Conservation (phyloP, 495 filamentous ascomycete genomes). For the Aspergillus bertholletiae region DNA sequence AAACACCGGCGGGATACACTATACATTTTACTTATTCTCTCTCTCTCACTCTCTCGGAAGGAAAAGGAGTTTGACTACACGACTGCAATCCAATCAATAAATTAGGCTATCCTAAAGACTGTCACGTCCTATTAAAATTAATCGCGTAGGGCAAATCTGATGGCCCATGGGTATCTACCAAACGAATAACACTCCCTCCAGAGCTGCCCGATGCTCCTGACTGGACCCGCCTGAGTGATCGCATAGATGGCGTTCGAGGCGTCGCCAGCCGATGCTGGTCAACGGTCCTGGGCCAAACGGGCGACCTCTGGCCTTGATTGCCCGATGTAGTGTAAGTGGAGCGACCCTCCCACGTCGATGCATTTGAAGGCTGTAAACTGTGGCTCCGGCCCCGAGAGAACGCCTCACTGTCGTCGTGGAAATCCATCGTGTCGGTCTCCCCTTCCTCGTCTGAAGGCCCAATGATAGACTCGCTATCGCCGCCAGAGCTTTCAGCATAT, state of each 20-base stretch:
- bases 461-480: conserved; percentile 37
- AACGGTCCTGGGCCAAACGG: background rate
- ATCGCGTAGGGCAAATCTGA: conserved; percentile 46
- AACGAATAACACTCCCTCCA: conserved; percentile 44
- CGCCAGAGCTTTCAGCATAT: conserved; percentile 25
- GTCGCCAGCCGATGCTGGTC: background rate
- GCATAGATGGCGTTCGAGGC: conserved; percentile 32
- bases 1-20: too few relatives aligned
- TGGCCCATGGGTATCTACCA: conserved; percentile 32
- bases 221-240: conserved; percentile 31
- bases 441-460: conserved; percentile 45
- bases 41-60: too few relatives aligned
- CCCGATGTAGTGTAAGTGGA: conserved; percentile 32
- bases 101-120: background rate
- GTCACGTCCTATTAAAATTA: conserved; percentile 13
- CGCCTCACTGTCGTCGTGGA: conserved; percentile 18
- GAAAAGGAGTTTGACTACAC: background rate
- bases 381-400: conserved; percentile 23
- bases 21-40: too few relatives aligned
- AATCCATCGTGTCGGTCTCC: conserved; percentile 40
- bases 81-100: background rate
- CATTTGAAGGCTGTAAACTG: conserved; percentile 29
- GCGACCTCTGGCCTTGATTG: conserved; percentile 16
- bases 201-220: conserved; percentile 39
- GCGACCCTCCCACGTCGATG: conserved; percentile 29